A percentile compares a stretch with the other conserved stretches of the same genome.
phyloP scores from a whole-genome alignment of 1,284 basidiomycete species.

The Flammula alnicola region DNA sequence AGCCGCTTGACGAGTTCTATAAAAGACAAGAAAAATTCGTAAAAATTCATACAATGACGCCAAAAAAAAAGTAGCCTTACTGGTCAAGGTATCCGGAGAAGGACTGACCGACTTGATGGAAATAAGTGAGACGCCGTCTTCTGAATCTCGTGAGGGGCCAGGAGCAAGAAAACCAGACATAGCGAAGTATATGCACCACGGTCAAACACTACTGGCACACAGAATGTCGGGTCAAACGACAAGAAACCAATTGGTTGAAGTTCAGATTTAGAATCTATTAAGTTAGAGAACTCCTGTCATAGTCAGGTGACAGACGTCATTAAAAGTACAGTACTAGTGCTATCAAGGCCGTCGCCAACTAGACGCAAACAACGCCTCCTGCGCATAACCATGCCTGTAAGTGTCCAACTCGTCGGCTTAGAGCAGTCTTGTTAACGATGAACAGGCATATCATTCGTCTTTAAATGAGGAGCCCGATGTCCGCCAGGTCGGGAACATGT shows the following conservation, averaged over 20 bases:
- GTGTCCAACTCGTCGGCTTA: conserved; percentile 28
- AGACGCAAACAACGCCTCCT: conserved; percentile 30
- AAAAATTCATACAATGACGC: neutral
- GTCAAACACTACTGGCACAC: neutral
- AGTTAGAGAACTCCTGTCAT: too few species aligned
- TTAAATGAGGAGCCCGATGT: conserved; percentile 89
- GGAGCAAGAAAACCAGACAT: conserved; percentile 40
- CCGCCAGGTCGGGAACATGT: conserved; percentile 88
- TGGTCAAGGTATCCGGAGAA: conserved; percentile 72
- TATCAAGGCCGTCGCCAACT: conserved; percentile 34
- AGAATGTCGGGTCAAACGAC: neutral
- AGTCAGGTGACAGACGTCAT: conserved; percentile 30
- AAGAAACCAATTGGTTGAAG: too few species aligned
- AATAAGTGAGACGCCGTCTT: conserved; percentile 52
- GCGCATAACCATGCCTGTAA: conserved; percentile 58
- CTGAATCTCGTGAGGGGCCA: conserved; percentile 34
- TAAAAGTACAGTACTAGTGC: too few species aligned
- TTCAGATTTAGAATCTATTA: too few species aligned
- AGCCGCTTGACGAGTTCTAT: conserved; percentile 82
- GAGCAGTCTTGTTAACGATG: conserved; percentile 8
- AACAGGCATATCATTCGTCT: conserved; percentile 93
- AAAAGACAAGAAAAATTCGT: neutral
- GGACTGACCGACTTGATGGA: conserved; percentile 56
- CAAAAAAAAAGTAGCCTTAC: conserved; percentile 43
- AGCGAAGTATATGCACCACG: conserved; percentile 9